Evolutionary conservation across 2,329 filamentous ascomycete species (phyloP).

Genomic region (Neurospora crassa): DNA sequence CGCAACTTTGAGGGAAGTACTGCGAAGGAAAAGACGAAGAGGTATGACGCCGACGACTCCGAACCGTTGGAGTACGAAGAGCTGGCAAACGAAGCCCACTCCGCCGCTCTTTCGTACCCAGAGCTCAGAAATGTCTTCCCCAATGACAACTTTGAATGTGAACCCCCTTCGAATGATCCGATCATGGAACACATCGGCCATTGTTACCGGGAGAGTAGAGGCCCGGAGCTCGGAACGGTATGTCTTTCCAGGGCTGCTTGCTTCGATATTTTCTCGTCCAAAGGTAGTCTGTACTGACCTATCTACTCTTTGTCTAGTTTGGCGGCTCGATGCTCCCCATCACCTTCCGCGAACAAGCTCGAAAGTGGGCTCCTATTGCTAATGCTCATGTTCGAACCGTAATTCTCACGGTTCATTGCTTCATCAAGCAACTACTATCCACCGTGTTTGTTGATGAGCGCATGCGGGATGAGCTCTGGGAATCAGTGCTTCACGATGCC

Average conservation of each 20-base stretch:
- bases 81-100: constrained; percentile 15
- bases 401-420: constrained; percentile 42
- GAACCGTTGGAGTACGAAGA: neutral
- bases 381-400: constrained; percentile 40
- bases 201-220: constrained; percentile 35
- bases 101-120: constrained; percentile 2
- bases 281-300: neutral
- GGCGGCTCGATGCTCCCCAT: constrained; percentile 29
- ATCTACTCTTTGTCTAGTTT: constrained; percentile 21
- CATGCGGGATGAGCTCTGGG: constrained; percentile 33
- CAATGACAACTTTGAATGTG: constrained; percentile 9
- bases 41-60: neutral
- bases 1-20: constrained; percentile 13
- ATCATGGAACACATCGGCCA: constrained; percentile 37
- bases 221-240: constrained; percentile 45
- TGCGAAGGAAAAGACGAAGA: neutral
- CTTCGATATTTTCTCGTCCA: neutral
- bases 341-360: constrained; percentile 43
- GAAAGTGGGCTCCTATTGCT: constrained; percentile 42
- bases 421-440: constrained; percentile 34
- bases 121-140: constrained; percentile 23
- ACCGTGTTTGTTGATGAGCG: constrained; percentile 32
- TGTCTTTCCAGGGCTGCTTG: neutral
- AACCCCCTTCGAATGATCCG: constrained; percentile 9
- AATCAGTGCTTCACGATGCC: constrained; percentile 33